These are phyloP conservation scores for Halteria grandinella DNA, from an alignment of 73 alveolate species.

Conservation along the genomic window DNA sequence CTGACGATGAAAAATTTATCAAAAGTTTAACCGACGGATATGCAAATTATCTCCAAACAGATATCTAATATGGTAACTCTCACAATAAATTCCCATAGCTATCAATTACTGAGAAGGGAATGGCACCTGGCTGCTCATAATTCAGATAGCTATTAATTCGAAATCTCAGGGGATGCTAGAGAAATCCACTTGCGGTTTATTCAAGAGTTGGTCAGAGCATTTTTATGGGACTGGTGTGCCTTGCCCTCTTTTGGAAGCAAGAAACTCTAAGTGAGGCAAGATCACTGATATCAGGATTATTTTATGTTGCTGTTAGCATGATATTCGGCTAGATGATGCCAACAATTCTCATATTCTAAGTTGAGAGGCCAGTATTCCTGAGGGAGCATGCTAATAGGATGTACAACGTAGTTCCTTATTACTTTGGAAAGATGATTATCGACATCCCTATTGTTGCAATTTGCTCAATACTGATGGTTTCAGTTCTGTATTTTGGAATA, in stretches of 20 bases:
- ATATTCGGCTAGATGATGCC: slow-evolving; percentile 50
- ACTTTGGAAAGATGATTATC: slow-evolving; percentile 61
- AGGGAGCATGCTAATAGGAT: slow-evolving; percentile 77
- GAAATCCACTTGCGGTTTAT: no score
- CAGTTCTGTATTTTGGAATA: slow-evolving; percentile 34
- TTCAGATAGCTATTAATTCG: no score
- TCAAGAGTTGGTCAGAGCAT: no score
- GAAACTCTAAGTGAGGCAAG: slow-evolving; percentile 42
- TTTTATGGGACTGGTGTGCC: slow-evolving; percentile 49
- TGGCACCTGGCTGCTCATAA: no score
- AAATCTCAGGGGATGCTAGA: no score
- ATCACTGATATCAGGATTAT: slow-evolving; percentile 54
- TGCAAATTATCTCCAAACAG: no score
- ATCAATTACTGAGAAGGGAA: no score
- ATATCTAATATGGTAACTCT: no score
- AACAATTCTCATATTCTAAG: slow-evolving; percentile 56
- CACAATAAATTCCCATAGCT: no score
- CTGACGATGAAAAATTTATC: neutral
- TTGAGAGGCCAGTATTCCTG: slow-evolving; percentile 73
- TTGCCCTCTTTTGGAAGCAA: slow-evolving; percentile 58
- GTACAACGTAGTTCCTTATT: slow-evolving; percentile 68
- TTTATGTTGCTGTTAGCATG: slow-evolving; percentile 50
- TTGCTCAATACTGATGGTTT: slow-evolving; percentile 1
- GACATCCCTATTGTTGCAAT: slow-evolving; percentile 65
- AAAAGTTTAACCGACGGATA: neutral